These are phyloP conservation scores for Russula brevipes DNA, from an alignment of 768 basidiomycete species.

Conservation along the genomic window DNA sequence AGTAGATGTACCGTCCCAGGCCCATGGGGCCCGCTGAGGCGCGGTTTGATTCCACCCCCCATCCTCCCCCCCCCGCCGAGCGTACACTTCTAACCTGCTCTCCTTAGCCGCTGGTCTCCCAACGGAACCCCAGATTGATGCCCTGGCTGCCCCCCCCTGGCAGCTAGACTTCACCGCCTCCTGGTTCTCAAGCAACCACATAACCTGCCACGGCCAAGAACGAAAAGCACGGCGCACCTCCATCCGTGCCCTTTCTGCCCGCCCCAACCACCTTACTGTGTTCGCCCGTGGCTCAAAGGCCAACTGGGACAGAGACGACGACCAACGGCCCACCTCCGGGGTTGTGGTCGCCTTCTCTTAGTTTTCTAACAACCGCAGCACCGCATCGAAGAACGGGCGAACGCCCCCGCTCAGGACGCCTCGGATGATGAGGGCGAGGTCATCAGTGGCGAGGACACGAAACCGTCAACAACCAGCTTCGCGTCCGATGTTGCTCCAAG, in stretches of 20 bases:
- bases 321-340: too few relatives aligned
- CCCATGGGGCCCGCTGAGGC: too few relatives aligned
- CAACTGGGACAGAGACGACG: too few relatives aligned
- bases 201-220: too few relatives aligned
- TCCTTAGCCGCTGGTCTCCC: neutral
- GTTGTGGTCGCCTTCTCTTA: too few relatives aligned
- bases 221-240: too few relatives aligned
- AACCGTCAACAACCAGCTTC: slow-evolving; percentile 24
- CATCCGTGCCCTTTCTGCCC: too few relatives aligned
- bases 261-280: too few relatives aligned
- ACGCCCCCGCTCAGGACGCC: slow-evolving; percentile 35
- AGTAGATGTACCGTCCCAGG: neutral
- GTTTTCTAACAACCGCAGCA: slow-evolving; percentile 33
- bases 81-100: neutral
- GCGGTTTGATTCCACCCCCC: neutral
- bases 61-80: neutral
- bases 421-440: slow-evolving; percentile 33
- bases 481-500: slow-evolving; percentile 66
- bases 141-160: neutral
- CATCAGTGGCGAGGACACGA: slow-evolving; percentile 25
- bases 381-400: slow-evolving; percentile 57
- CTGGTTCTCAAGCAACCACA: too few relatives aligned
- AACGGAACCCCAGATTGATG: neutral
- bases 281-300: too few relatives aligned
- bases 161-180: neutral